These are phyloP conservation scores for Coemansia sp. DNA, from an alignment of 371 early-diverging fungal genomes.

Conservation along the genomic window DNA sequence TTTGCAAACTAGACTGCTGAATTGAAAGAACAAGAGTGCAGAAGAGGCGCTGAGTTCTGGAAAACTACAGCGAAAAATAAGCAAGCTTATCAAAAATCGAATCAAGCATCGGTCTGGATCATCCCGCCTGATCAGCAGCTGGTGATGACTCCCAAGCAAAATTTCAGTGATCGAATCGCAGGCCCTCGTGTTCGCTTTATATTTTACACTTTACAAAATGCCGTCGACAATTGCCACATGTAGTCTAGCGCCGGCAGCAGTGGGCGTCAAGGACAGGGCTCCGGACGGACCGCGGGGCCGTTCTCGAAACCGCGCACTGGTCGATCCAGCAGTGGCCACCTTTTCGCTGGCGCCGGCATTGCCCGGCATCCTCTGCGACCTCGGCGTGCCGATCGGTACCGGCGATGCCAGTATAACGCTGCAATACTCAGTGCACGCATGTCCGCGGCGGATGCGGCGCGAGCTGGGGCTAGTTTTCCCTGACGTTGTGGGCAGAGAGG, in stretches of 20 bases:
- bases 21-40: too few relatives aligned
- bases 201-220: background rate
- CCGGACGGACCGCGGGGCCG: background rate
- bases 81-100: too few relatives aligned
- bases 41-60: too few relatives aligned
- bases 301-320: conserved; percentile 3
- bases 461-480: conserved; percentile 65
- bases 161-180: too few relatives aligned
- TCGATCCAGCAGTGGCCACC: conserved; percentile 20
- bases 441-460: conserved; percentile 56
- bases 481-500: conserved; percentile 49
- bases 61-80: too few relatives aligned
- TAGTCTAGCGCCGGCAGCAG: background rate
- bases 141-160: too few relatives aligned
- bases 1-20: too few relatives aligned
- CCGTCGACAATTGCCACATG: conserved; percentile 11
- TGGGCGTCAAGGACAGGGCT: background rate
- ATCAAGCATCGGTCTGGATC: too few relatives aligned
- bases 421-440: conserved; percentile 59
- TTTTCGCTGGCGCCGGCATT: conserved; percentile 18
- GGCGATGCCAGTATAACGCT: conserved; percentile 2
- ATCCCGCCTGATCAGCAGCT: too few relatives aligned
- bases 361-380: conserved; percentile 16
- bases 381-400: conserved; percentile 21
- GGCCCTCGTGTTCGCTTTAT: background rate